Conservation (phyloP, 2,329 filamentous ascomycete species). For the Diaporthe ilicicola region DNA sequence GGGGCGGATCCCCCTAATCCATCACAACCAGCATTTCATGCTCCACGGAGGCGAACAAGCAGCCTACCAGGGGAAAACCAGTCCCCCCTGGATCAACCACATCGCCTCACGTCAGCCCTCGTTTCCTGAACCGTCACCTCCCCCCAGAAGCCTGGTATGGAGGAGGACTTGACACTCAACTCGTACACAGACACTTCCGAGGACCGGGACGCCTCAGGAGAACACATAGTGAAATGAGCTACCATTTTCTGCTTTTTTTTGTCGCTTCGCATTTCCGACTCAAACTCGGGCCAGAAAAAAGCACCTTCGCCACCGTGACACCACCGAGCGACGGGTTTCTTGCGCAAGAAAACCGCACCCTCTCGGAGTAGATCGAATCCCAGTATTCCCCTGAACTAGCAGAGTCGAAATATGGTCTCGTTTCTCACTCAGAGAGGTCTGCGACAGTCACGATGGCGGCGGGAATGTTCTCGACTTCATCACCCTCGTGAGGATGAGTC, state of each 20-base stretch:
- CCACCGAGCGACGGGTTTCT: background rate
- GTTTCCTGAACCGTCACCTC: background rate
- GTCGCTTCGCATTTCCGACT: constrained; percentile 18
- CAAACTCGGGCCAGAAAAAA: background rate
- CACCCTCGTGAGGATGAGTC: background rate
- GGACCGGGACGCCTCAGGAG: background rate
- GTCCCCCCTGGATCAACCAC: constrained; percentile 19
- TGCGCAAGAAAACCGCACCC: background rate
- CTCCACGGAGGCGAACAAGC: constrained; percentile 24
- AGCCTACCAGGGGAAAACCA: background rate
- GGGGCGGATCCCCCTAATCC: constrained; percentile 37
- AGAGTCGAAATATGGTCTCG: background rate
- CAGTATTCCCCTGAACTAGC: constrained; percentile 27
- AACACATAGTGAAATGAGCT: constrained; percentile 35
- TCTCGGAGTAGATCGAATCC: background rate
- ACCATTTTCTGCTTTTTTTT: background rate
- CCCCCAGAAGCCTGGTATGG: background rate
- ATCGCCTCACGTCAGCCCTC: constrained; percentile 28
- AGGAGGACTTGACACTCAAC: constrained; percentile 35
- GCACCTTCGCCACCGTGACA: background rate
- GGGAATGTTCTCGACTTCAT: background rate
- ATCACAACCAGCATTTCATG: constrained; percentile 36
- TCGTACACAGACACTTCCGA: background rate
- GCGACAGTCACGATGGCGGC: background rate
- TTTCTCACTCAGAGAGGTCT: background rate